phyloP scores from a whole-genome alignment of 768 basidiomycete species.

The Lyophyllum shimeji region DNA sequence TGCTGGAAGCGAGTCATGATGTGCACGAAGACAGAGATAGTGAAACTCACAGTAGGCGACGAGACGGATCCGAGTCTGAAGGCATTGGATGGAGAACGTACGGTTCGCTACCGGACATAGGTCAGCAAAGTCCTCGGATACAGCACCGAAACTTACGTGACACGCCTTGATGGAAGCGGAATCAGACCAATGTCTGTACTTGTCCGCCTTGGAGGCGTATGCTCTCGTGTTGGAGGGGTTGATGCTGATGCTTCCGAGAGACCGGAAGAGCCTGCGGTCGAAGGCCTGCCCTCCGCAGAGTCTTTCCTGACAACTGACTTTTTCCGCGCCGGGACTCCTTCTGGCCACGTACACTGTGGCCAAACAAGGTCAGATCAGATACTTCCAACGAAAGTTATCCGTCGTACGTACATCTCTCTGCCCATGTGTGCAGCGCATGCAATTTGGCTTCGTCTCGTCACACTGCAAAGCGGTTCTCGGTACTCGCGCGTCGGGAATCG shows the following conservation, averaged over 20 bases:
- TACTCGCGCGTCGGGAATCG: constrained; percentile 2
- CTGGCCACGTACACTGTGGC: constrained; percentile 79
- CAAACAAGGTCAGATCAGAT: constrained; percentile 7
- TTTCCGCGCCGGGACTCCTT: constrained; percentile 71
- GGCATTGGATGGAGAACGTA: constrained; percentile 46
- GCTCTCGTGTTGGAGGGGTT: constrained; percentile 69
- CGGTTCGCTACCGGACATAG: constrained; percentile 36
- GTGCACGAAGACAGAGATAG: constrained; percentile 4
- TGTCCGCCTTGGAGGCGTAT: constrained; percentile 57
- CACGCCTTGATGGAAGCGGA: constrained; percentile 40
- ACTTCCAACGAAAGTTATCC: background rate
- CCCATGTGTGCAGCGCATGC: constrained; percentile 83
- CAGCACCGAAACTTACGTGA: constrained; percentile 31
- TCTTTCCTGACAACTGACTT: constrained; percentile 60
- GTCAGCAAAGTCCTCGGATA: constrained; percentile 11
- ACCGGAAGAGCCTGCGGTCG: constrained; percentile 75
- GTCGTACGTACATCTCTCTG: constrained; percentile 77
- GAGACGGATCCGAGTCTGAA: constrained; percentile 41
- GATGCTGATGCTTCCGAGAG: constrained; percentile 70
- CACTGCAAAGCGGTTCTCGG: constrained; percentile 48
- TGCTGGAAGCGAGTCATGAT: constrained; percentile 10
- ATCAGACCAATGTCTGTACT: constrained; percentile 41
- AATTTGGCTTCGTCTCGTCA: constrained; percentile 87
- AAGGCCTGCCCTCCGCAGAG: constrained; percentile 61
- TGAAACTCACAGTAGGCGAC: constrained; percentile 47